A percentile compares a stretch with the other conserved stretches of the same genome.
These are phyloP conservation scores for Phytopythium ostracodes DNA, from an alignment of 352 stramenopile genomes.

Conservation along the genomic window DNA sequence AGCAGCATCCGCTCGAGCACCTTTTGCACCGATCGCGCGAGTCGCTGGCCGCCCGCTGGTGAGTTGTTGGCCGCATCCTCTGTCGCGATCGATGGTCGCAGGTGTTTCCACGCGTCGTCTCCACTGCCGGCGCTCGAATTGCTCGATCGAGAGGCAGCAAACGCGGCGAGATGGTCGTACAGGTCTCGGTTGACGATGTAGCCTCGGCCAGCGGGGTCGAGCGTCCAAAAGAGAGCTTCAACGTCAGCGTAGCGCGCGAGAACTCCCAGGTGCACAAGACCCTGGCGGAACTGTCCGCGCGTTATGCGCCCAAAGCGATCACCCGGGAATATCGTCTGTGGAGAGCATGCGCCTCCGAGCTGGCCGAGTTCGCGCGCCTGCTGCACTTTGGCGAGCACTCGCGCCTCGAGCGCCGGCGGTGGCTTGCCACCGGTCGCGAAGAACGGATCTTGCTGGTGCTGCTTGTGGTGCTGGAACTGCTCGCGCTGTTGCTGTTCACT, in stretches of 20 bases:
- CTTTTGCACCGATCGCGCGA: slow-evolving; percentile 62
- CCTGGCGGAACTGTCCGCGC: slow-evolving; percentile 64
- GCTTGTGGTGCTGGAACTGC: slow-evolving; percentile 20
- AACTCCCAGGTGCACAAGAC: slow-evolving; percentile 60
- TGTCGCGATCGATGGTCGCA: slow-evolving; percentile 27
- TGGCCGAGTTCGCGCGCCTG: slow-evolving; percentile 64
- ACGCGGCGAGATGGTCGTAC: slow-evolving; percentile 58
- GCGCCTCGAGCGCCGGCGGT: slow-evolving; percentile 36
- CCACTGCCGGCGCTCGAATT: neutral
- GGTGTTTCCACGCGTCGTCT: slow-evolving; percentile 11
- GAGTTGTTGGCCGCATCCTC: slow-evolving; percentile 5
- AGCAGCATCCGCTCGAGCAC: slow-evolving; percentile 64
- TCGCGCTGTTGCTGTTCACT: slow-evolving; percentile 7
- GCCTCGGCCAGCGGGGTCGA: slow-evolving; percentile 58
- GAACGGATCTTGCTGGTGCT: slow-evolving; percentile 27
- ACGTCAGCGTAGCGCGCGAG: slow-evolving; percentile 64
- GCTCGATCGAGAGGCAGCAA: slow-evolving; percentile 13
- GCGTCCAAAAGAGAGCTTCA: slow-evolving; percentile 68
- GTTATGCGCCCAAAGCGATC: slow-evolving; percentile 72
- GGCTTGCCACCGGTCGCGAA: slow-evolving; percentile 28
- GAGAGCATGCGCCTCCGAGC: slow-evolving; percentile 31
- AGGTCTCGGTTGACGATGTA: slow-evolving; percentile 58
- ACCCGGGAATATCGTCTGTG: slow-evolving; percentile 59
- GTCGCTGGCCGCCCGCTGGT: neutral
- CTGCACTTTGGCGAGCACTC: slow-evolving; percentile 56